phyloP scores from a whole-genome alignment of 192 early-diverging fungal species.

The Dimargaris verticillata region DNA sequence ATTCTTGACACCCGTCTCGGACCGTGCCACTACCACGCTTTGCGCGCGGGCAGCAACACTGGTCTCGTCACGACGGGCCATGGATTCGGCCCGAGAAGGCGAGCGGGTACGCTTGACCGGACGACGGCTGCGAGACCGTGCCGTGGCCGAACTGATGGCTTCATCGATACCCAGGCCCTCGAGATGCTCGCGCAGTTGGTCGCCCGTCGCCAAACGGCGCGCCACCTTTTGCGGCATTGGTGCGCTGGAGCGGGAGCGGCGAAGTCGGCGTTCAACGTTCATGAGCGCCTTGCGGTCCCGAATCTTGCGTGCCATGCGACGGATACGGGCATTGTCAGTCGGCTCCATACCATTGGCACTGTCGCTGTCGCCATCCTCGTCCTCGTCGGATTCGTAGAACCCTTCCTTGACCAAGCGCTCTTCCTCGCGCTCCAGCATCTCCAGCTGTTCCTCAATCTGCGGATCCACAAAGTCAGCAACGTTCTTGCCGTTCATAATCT shows the following conservation, averaged over 20 bases:
- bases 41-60: constrained; percentile 41
- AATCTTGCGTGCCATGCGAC: constrained; percentile 59
- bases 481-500: constrained; percentile 98
- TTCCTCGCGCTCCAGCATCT: constrained; percentile 92
- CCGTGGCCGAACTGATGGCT: constrained; percentile 27
- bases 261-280: constrained; percentile 49
- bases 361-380: constrained; percentile 27
- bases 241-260: constrained; percentile 67
- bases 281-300: constrained; percentile 76
- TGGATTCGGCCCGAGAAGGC: constrained; percentile 46
- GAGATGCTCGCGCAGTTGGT: constrained; percentile 59
- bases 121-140: constrained; percentile 41
- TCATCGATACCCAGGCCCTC: constrained; percentile 55
- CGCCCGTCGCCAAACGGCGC: constrained; percentile 18
- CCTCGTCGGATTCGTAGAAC: constrained; percentile 74
- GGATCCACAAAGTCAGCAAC: constrained; percentile 97
- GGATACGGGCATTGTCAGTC: constrained; percentile 66
- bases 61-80: constrained; percentile 33
- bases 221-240: constrained; percentile 45
- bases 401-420: constrained; percentile 86
- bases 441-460: constrained; percentile 90
- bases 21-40: constrained; percentile 41
- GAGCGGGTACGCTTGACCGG: constrained; percentile 56
- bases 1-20: constrained; percentile 58
- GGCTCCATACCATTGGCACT: too few species aligned